These are phyloP conservation scores for Ambrosiella cleistominuta DNA, from an alignment of 2,329 filamentous ascomycete genomes.

Conservation along the genomic window DNA sequence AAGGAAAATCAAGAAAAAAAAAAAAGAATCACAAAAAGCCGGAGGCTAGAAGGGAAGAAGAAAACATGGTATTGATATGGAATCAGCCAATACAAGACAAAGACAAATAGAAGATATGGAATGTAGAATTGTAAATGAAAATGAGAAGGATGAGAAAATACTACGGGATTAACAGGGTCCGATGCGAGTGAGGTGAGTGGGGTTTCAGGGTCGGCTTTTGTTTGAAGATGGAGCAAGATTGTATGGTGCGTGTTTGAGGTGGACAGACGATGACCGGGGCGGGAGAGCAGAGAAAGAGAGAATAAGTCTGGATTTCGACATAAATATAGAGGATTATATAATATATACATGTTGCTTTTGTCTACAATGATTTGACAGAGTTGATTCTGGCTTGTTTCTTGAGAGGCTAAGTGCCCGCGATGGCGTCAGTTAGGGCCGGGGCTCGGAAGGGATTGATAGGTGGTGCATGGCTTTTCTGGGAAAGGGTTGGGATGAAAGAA, in stretches of 20 bases:
- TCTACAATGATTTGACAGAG: too few relatives aligned
- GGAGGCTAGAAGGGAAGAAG: too few relatives aligned
- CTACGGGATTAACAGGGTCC: neutral
- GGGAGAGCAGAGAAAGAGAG: neutral
- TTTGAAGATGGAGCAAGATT: neutral
- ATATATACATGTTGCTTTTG: neutral
- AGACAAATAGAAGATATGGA: neutral
- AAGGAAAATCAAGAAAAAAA: too few relatives aligned
- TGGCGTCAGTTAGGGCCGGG: too few relatives aligned
- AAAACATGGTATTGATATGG: neutral
- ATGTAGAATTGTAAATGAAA: neutral
- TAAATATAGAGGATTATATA: neutral
- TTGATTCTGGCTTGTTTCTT: too few relatives aligned
- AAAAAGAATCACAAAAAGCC: too few relatives aligned
- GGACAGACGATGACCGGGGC: slow-evolving; percentile 3
- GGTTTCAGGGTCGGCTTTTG: neutral
- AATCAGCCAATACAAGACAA: neutral
- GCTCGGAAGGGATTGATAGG: too few relatives aligned
- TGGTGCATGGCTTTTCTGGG: too few relatives aligned
- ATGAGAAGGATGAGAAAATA: neutral
- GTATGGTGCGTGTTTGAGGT: slow-evolving; percentile 8
- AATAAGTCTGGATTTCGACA: neutral
- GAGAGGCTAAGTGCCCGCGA: too few relatives aligned
- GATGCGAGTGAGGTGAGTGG: neutral
- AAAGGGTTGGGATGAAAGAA: too few relatives aligned